Base-by-base conservation (phyloP, 1,139 yeast species). In the Diutina ranongensis region DNA sequence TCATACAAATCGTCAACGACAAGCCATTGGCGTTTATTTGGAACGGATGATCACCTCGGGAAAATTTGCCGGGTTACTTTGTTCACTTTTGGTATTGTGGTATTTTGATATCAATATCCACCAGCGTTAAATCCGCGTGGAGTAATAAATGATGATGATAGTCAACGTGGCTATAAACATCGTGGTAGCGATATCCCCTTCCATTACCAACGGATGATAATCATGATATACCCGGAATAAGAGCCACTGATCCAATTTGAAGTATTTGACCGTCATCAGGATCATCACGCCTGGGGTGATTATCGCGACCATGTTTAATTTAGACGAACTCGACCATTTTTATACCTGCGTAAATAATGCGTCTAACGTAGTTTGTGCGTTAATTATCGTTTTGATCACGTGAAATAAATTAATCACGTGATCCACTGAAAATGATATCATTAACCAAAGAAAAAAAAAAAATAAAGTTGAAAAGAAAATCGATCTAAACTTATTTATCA, bases 11-110 rank as follows among this genome's bases (percentile, higher is more conserved):
- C 16, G 18, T 16, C 32, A 25, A 7, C 31, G 33, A n/a, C 42
- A 15, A 7, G 32, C 28, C 4, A n/a, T 25, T 9, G 42, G 31
- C 21, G 42, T 38, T 9, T 38, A 38, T 20, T 13, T 22, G 9
- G 42, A 38, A 27, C 42, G 42, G 20, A 25, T 38, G 42, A 20
- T 10, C 10, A 25, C 16, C 4, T 22, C 32, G 32, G 42, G 42
- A 1, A 12, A 10, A n/a, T 12, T 38, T 5, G 42, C 32, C 5
- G 42, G 42, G 10, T 22, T 25, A 19, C 19, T 38, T 10, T 22
- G n/a, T 8, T 25, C 28, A 27, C 20, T 38, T 7, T 25, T 38
- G 32, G 42, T 38, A 25, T 15, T 38, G 19, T 38, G 42, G 42
- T 38, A 38, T 21, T 38, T 38, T 38, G 42, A 38, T 27, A 20